These are phyloP conservation scores for Plectosphaerella cucumerina DNA, from an alignment of 2,329 filamentous ascomycete species.

Conservation along the genomic window DNA sequence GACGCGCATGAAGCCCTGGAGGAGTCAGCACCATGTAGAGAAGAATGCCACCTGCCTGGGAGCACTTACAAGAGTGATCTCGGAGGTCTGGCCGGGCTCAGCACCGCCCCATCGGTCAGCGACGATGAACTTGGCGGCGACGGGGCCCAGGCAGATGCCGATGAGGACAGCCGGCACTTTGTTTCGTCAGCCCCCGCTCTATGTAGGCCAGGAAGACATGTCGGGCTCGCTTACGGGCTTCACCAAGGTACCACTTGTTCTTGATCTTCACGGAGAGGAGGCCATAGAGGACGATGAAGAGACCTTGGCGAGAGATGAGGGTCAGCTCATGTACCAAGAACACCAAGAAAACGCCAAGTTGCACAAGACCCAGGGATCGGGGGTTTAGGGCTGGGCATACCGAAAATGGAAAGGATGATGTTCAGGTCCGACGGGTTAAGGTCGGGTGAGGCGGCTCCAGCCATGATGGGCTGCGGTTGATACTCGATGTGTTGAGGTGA, in stretches of 20 bases:
- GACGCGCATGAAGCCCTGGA: conserved; percentile 45
- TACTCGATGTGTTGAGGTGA: neutral
- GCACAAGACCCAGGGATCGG: neutral
- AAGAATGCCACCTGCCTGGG: neutral
- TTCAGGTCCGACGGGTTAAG: conserved; percentile 7
- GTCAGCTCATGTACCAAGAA: neutral
- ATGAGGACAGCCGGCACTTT: conserved; percentile 51
- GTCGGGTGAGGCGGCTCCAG: neutral
- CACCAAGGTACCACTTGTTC: conserved; percentile 48
- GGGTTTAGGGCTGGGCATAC: neutral
- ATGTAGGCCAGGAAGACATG: neutral
- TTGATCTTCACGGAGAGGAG: conserved; percentile 49
- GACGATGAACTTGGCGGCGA: conserved; percentile 49
- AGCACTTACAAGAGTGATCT: conserved; percentile 33
- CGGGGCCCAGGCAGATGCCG: conserved; percentile 50
- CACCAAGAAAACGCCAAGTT: neutral
- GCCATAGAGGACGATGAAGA: conserved; percentile 44
- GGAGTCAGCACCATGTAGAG: conserved; percentile 1
- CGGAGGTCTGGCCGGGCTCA: conserved; percentile 19
- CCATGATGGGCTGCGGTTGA: conserved; percentile 1
- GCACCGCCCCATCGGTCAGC: conserved; percentile 34
- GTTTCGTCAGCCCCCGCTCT: neutral
- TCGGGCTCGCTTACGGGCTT: conserved; percentile 38
- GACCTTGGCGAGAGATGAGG: conserved; percentile 23
- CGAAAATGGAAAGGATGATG: conserved; percentile 15